phyloP scores from a whole-genome alignment of 108 stramenopile genomes.

The Chaetoceros tenuissimus region DNA sequence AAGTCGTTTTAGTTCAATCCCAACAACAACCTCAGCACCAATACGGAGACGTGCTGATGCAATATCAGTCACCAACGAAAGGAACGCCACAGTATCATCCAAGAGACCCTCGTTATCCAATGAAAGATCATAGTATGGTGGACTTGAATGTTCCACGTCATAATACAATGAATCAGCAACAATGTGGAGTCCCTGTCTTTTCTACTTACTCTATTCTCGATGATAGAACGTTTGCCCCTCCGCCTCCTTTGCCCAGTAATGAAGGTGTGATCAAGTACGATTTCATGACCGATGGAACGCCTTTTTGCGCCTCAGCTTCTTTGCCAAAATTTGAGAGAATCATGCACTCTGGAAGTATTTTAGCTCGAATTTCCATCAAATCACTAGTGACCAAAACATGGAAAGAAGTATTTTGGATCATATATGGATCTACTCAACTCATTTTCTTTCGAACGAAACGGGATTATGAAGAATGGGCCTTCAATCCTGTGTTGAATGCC shows the following conservation, averaged over 20 bases:
- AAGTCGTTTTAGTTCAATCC: too few relatives aligned
- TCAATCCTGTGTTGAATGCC: neutral
- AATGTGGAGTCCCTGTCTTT: too few relatives aligned
- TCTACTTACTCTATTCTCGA: neutral
- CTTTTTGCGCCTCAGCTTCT: neutral
- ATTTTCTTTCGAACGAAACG: neutral
- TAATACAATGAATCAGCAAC: too few relatives aligned
- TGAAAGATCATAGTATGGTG: too few relatives aligned
- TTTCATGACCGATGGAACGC: neutral
- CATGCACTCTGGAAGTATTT: neutral
- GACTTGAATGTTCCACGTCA: too few relatives aligned
- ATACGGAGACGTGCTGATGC: too few relatives aligned
- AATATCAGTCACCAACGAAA: too few relatives aligned
- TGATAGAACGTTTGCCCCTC: neutral
- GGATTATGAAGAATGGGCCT: neutral
- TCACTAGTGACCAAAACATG: neutral
- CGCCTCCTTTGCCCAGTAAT: neutral
- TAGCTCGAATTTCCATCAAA: neutral
- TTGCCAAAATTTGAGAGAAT: neutral
- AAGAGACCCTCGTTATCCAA: too few relatives aligned
- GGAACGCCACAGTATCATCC: too few relatives aligned
- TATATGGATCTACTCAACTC: neutral
- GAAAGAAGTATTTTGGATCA: neutral
- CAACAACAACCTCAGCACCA: too few relatives aligned
- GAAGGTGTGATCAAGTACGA: neutral